Percentiles rank a stretch among this genome's conserved stretches.
These are phyloP conservation scores for Warburgia ugandensis DNA, from an alignment of 164 flowering plant genomes.

Conservation along the genomic window DNA sequence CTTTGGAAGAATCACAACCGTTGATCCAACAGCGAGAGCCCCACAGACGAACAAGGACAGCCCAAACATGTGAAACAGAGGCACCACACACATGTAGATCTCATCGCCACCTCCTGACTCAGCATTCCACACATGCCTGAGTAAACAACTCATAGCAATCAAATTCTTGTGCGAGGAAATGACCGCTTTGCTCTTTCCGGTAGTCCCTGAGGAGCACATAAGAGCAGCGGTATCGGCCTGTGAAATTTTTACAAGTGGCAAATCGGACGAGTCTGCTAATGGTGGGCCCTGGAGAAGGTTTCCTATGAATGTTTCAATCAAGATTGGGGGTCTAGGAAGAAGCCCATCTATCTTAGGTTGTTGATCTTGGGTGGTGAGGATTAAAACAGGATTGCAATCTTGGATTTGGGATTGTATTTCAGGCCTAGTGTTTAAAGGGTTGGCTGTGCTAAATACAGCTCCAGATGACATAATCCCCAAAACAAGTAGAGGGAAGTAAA, in stretches of 20 bases:
- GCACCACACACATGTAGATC: conserved; percentile 23
- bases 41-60: conserved; percentile 23
- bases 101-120: conserved; percentile 12
- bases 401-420: conserved; percentile 18
- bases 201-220: conserved; percentile 30
- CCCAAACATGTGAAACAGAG: conserved; percentile 28
- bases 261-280: background rate
- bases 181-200: conserved; percentile 28
- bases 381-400: conserved; percentile 17
- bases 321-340: background rate
- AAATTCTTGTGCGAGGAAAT: conserved; percentile 19
- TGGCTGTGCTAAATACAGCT: conserved; percentile 23
- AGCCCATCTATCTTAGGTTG: conserved; percentile 18
- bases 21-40: conserved; percentile 16
- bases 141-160: conserved; percentile 15
- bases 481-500: conserved; percentile 18
- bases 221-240: conserved; percentile 21
- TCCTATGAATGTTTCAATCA: conserved; percentile 9
- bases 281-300: conserved; percentile 1
- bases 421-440: conserved; percentile 15
- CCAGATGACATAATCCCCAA: conserved; percentile 21
- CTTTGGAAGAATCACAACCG: conserved; percentile 15
- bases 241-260: background rate
- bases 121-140: conserved; percentile 18
- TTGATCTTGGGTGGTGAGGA: conserved; percentile 15